A percentile compares a stretch with the other conserved stretches of the same genome.
phyloP scores from a whole-genome alignment of 2,329 filamentous ascomycete genomes.

The Cladorrhinum sp. region DNA sequence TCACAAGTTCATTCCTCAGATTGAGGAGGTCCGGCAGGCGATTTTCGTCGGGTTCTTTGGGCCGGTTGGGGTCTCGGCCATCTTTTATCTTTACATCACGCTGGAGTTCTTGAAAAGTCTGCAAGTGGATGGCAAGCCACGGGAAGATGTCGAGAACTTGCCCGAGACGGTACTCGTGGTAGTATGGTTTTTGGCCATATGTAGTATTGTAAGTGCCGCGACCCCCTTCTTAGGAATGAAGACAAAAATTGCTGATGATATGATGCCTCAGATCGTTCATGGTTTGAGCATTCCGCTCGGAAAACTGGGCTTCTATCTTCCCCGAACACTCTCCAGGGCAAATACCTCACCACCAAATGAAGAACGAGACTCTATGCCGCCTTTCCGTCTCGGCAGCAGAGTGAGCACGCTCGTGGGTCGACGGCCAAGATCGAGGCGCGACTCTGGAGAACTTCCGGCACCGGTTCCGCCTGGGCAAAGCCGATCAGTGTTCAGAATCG shows the following conservation, averaged over 20 bases:
- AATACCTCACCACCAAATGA: constrained; percentile 26
- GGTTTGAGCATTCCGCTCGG: constrained; percentile 77
- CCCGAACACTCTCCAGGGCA: constrained; percentile 57
- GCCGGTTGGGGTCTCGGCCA: constrained; percentile 84
- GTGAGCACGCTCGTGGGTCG: constrained; percentile 29
- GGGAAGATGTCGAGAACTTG: constrained; percentile 64
- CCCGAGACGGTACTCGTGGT: constrained; percentile 66
- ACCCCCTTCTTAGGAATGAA: not conserved
- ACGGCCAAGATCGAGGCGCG: constrained; percentile 18
- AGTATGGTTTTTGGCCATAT: constrained; percentile 83
- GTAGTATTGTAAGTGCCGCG: constrained; percentile 67
- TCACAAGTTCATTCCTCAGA: constrained; percentile 75
- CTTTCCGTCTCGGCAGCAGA: constrained; percentile 33
- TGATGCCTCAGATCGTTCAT: constrained; percentile 62
- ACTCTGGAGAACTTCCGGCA: constrained; percentile 10
- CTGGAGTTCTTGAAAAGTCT: constrained; percentile 66
- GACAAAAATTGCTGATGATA: not conserved
- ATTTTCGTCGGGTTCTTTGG: constrained; percentile 91
- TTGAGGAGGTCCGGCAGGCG: constrained; percentile 70
- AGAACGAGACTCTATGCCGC: constrained; percentile 10
- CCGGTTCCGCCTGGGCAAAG: constrained; percentile 21
- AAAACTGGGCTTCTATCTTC: constrained; percentile 62
- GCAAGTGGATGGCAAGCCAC: constrained; percentile 57
- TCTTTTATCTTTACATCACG: constrained; percentile 75
- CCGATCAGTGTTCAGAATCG: constrained; percentile 39